These are phyloP conservation scores for Ailanthus altissimus DNA, from an alignment of 345 rosid genomes.

Conservation along the genomic window DNA sequence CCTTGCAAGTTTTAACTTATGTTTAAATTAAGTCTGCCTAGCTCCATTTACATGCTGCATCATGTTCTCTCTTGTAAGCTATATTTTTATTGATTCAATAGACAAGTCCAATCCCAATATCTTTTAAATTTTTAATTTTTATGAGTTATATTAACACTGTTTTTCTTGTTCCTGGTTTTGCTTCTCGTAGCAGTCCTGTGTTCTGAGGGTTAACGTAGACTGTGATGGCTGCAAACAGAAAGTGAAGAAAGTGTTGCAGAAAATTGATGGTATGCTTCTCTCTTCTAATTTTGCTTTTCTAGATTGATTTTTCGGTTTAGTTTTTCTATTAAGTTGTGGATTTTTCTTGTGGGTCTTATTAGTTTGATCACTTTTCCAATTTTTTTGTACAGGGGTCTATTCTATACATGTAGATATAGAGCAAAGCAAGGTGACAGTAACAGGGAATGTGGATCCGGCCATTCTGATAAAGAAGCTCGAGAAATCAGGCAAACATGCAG, in stretches of 20 bases:
- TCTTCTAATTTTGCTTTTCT: neutral
- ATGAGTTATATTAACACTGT: neutral
- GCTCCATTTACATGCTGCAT: neutral
- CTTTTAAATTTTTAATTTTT: neutral
- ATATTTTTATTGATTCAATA: neutral
- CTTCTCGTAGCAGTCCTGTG: constrained; percentile 64
- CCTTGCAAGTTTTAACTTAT: neutral
- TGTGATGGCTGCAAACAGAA: constrained; percentile 94
- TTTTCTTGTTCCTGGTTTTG: constrained; percentile 9
- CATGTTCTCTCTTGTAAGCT: neutral
- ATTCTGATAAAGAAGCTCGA: constrained; percentile 70
- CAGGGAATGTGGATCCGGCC: constrained; percentile 78
- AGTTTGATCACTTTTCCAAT: neutral
- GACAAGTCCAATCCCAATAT: too few species aligned
- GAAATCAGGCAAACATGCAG: constrained; percentile 91
- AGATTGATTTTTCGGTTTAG: neutral
- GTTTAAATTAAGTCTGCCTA: neutral
- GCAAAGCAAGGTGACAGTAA: constrained; percentile 83
- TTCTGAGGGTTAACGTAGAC: constrained; percentile 81
- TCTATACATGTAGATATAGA: constrained; percentile 62
- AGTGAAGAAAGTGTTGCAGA: constrained; percentile 73
- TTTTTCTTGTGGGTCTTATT: neutral
- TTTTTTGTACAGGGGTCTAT: constrained; percentile 63
- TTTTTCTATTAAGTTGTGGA: neutral
- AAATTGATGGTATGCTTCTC: constrained; percentile 63